A percentile compares a stretch with the other conserved stretches of the same genome.
Evolutionary conservation across 2,329 filamentous ascomycete genomes (phyloP).

Genomic region (Lasiodiplodia citricola): DNA sequence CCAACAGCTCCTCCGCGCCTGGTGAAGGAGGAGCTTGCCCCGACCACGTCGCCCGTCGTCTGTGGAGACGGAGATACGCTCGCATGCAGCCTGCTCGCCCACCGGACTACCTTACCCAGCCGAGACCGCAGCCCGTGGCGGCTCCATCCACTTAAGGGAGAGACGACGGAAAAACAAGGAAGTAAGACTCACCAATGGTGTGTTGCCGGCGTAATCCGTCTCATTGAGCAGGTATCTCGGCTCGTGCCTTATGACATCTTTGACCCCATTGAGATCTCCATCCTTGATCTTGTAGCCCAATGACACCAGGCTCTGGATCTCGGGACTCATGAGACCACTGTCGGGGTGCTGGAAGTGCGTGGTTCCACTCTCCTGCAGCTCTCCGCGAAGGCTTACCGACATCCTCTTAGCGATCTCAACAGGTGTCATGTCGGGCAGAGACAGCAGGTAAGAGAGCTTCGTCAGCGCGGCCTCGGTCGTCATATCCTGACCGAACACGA

Average conservation of each 20-base stretch:
- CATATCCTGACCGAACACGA: constrained; percentile 87
- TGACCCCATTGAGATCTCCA: constrained; percentile 69
- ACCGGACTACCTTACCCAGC: background rate
- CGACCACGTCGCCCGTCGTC: background rate
- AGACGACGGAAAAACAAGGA: background rate
- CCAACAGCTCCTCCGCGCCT: constrained; percentile 1
- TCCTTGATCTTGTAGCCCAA: constrained; percentile 81
- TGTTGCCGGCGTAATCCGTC: constrained; percentile 83
- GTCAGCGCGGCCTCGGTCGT: constrained; percentile 90
- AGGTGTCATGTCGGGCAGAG: constrained; percentile 66
- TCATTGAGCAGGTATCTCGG: constrained; percentile 72
- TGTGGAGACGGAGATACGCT: background rate
- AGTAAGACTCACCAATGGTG: constrained; percentile 54
- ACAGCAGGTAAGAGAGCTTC: constrained; percentile 86
- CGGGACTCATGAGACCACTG: constrained; percentile 58
- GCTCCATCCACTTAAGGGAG: constrained; percentile 1
- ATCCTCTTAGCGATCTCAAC: constrained; percentile 73
- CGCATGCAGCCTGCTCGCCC: background rate
- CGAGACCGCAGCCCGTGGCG: background rate
- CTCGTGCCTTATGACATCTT: constrained; percentile 70
- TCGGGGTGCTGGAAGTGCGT: constrained; percentile 79
- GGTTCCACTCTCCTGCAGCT: constrained; percentile 77
- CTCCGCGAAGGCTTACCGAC: constrained; percentile 77
- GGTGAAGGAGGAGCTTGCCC: constrained; percentile 7
- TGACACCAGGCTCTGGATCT: constrained; percentile 71